These are phyloP conservation scores for Xylaria hypoxylon DNA, from an alignment of 2,329 filamentous ascomycete genomes.

Conservation along the genomic window DNA sequence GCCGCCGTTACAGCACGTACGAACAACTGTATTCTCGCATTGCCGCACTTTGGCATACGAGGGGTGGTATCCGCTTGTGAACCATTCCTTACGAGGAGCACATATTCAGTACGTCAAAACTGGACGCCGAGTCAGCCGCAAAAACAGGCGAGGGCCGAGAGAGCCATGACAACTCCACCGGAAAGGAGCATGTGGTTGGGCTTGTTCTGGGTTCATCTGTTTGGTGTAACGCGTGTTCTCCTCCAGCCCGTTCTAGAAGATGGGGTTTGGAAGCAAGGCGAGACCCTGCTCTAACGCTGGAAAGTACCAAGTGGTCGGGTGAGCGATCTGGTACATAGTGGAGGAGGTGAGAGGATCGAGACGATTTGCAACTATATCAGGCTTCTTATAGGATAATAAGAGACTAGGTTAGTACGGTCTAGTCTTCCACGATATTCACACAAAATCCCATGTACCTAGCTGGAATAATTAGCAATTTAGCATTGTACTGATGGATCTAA, in stretches of 20 bases:
- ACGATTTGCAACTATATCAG: constrained; percentile 22
- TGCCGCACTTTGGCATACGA: constrained; percentile 11
- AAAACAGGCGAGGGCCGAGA: constrained; percentile 22
- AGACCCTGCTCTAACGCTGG: constrained; percentile 10
- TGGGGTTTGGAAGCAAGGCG: constrained; percentile 17
- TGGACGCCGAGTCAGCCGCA: constrained; percentile 25
- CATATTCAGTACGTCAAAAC: constrained; percentile 21
- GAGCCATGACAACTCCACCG: constrained; percentile 16
- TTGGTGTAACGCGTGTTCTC: constrained; percentile 12
- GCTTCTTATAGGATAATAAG: constrained; percentile 3
- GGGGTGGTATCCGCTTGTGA: constrained; percentile 22
- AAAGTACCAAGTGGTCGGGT: constrained; percentile 8
- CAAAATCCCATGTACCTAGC: background rate
- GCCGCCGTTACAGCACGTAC: constrained; percentile 26
- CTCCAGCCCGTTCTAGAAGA: constrained; percentile 10
- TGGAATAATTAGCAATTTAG: background rate
- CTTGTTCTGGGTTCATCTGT: constrained; percentile 23
- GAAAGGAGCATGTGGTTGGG: constrained; percentile 11
- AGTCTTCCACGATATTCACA: constrained; percentile 8
- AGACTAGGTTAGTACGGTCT: constrained; percentile 1
- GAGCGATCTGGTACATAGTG: constrained; percentile 10
- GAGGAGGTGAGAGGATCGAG: constrained; percentile 15
- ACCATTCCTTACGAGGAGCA: constrained; percentile 12
- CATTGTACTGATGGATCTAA: background rate
- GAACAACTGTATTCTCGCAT: constrained; percentile 18